Conservation (phyloP, 139 green algal species). For the Deuterostichococcus epilithicus region DNA sequence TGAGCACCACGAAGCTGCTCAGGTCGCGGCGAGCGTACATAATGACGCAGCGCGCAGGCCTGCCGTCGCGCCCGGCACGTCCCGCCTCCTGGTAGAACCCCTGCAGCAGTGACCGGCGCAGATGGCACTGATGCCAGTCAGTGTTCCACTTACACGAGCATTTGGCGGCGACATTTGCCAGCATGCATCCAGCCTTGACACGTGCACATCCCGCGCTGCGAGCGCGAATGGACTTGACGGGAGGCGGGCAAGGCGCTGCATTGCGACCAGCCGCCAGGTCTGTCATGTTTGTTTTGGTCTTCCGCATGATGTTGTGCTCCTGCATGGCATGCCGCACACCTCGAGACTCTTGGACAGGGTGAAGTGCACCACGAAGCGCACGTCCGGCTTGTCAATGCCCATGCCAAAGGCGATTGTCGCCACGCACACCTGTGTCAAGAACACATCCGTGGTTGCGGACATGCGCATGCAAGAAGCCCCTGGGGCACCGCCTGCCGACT, state of each 20-base stretch:
- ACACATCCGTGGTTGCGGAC: neutral
- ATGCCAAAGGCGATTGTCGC: slow-evolving; percentile 80
- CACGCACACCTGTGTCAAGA: slow-evolving; percentile 38
- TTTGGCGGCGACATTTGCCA: neutral
- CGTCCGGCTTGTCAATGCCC: slow-evolving; percentile 76
- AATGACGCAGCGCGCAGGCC: slow-evolving; percentile 51
- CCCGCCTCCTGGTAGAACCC: slow-evolving; percentile 70
- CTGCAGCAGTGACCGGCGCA: neutral
- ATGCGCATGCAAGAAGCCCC: neutral
- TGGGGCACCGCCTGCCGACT: too few species aligned
- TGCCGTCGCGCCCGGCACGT: slow-evolving; percentile 65
- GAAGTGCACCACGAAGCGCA: slow-evolving; percentile 79
- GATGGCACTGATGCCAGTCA: neutral
- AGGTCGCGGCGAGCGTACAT: slow-evolving; percentile 39
- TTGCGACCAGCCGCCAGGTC: neutral
- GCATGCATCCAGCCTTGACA: neutral
- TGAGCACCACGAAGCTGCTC: slow-evolving; percentile 33
- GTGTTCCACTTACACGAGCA: neutral
- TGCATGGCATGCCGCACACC: neutral
- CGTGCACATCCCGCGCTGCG: too few species aligned
- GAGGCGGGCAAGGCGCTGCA: neutral
- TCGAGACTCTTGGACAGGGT: slow-evolving; percentile 50
- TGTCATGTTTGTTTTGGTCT: neutral
- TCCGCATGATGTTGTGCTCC: neutral
- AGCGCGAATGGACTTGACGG: too few species aligned